A percentile compares a stretch with the other conserved stretches of the same genome.
phyloP scores from a whole-genome alignment of 1,284 basidiomycete species.

The Rhodotorula mucilaginosa region DNA sequence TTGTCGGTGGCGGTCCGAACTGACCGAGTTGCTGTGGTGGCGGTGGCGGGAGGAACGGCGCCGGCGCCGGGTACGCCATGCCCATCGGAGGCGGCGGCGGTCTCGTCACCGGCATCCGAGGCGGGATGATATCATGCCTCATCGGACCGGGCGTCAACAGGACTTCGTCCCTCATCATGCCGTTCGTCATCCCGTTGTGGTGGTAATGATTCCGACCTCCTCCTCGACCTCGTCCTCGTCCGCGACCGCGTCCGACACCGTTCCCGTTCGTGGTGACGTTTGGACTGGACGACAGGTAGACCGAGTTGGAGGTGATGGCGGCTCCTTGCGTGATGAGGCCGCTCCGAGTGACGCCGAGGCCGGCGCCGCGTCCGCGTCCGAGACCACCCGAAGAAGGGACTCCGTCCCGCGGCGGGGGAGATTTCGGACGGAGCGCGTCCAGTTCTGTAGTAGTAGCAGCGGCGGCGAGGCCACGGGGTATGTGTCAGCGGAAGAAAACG shows the following conservation, averaged over 20 bases:
- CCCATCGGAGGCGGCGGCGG: constrained; percentile 10
- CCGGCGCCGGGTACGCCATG: neutral
- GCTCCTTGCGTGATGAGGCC: constrained; percentile 4
- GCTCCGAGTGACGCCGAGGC: constrained; percentile 39
- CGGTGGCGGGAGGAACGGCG: too few relatives aligned
- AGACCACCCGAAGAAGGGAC: constrained; percentile 45
- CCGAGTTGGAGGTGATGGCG: neutral
- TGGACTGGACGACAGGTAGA: neutral
- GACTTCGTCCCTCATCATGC: neutral
- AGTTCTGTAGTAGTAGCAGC: constrained; percentile 58
- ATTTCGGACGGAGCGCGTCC: constrained; percentile 80
- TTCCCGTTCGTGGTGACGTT: neutral
- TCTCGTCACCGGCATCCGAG: neutral
- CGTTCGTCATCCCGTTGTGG: too few relatives aligned
- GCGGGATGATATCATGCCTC: neutral
- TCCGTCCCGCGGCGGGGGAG: constrained; percentile 57
- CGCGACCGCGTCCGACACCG: neutral
- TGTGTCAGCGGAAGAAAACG: neutral
- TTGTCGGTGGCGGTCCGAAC: neutral
- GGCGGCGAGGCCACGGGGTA: neutral
- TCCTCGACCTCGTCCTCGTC: neutral
- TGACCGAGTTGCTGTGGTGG: neutral
- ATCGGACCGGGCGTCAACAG: neutral
- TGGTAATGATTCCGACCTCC: neutral
- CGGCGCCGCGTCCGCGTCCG: constrained; percentile 45